Base-by-base conservation (phyloP, 352 stramenopile genomes). In the Thalassiosira exigua region DNA sequence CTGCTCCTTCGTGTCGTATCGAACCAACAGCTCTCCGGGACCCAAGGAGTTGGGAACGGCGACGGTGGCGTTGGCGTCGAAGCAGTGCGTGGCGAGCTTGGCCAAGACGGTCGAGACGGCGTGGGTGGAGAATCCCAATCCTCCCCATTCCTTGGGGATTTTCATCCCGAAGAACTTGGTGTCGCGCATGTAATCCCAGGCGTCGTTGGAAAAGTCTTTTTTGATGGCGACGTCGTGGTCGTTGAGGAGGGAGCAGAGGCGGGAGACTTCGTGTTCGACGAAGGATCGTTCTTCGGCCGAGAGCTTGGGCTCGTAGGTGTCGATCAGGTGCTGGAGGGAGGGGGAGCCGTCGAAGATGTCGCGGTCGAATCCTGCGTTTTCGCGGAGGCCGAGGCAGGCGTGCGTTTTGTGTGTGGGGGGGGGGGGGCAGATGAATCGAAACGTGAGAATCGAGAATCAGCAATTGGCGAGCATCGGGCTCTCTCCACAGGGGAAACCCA, bases 131-230 rank as follows among this genome's bases (percentile, higher is more conserved):
- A 95, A 94, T 1, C 87, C 88, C 51, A 92, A 74, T 39, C 89
- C 89, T 44, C 90, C 90, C 84, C 74, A 99, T 82, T 98, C 91
- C 84, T 98, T 98, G 24, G 96, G 96, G 75, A 99, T 99, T 82
- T 98, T 98, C 92, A 99, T 98, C 29, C 95, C 96, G 52, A 99
- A 94, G 81, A 99, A 99, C 4, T 95, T 94, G 77, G 97, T 95
- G 66, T 97, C 90, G 73, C 97, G 96, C 90, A 98, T 98, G 75
- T 96, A 98, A 84, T 98, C 96, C 96, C 96, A 98, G 27, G 94
- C 95, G 41, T 96, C 91, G 69, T 91, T 92, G 32, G 94, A 92
- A 76, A 98, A 93, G 68, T 98, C 96, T 76, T 98, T 95, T 21
- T 95, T 83, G 42, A 85, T 89, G n/a, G 91, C 91, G 51, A 99